These are phyloP conservation scores for Crithidia mellificae DNA, from an alignment of 208 protist genomes.

Conservation along the genomic window DNA sequence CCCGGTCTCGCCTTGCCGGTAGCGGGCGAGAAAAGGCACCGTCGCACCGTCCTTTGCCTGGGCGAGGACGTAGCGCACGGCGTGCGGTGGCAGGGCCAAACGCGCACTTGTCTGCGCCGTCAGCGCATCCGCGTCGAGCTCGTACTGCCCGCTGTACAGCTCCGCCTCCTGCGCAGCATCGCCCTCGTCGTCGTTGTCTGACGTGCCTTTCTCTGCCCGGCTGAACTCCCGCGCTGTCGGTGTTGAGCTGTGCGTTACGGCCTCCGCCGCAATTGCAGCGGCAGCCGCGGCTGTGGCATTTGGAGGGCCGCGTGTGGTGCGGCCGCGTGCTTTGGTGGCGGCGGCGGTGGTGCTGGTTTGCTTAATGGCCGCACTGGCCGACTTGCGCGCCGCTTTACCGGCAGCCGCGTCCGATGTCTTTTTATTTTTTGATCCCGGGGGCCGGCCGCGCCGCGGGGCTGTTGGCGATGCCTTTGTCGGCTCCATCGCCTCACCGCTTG, in stretches of 20 bases:
- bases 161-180: slow-evolving; percentile 15
- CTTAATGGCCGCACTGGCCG: neutral
- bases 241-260: neutral
- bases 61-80: slow-evolving; percentile 60
- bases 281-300: neutral
- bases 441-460: slow-evolving; percentile 10
- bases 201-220: neutral
- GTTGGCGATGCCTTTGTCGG: neutral
- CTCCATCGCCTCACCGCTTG: neutral
- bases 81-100: slow-evolving; percentile 31
- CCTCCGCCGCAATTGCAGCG: neutral
- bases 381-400: neutral
- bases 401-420: neutral
- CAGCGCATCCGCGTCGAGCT: slow-evolving; percentile 31
- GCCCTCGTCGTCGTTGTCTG: slow-evolving; percentile 3
- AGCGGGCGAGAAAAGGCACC: slow-evolving; percentile 89
- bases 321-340: too few species aligned
- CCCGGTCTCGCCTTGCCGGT: slow-evolving; percentile 80
- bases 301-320: neutral
- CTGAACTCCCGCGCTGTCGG: neutral
- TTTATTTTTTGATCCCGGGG: neutral
- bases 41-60: slow-evolving; percentile 72
- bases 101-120: slow-evolving; percentile 45
- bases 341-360: too few species aligned
- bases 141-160: slow-evolving; percentile 22